Evolutionary conservation across 306 rosid genomes (phyloP).

Genomic region (Lathyrus tuberosus): DNA sequence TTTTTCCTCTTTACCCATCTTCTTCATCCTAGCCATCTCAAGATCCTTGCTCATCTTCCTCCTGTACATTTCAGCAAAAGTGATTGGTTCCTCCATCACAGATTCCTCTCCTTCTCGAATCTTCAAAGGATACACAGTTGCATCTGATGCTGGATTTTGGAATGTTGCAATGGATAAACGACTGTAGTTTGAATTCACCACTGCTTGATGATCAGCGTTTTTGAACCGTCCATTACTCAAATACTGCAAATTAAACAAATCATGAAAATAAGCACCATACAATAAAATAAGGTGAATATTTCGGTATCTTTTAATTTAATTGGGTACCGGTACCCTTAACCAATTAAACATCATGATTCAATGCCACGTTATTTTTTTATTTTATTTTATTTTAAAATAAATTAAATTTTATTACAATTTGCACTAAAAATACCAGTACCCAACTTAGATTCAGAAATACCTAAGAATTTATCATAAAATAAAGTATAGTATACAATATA

Average conservation of each 20-base stretch:
- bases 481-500: too few species aligned
- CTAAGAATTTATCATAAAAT: too few species aligned
- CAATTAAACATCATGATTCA: too few species aligned
- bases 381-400: too few species aligned
- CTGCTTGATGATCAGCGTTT: constrained; percentile 94
- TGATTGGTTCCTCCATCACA: constrained; percentile 63
- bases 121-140: constrained; percentile 69
- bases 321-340: too few species aligned
- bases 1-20: constrained; percentile 54
- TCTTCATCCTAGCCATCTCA: constrained; percentile 69
- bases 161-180: constrained; percentile 90
- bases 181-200: constrained; percentile 77
- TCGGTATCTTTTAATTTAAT: too few species aligned
- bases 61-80: constrained; percentile 72
- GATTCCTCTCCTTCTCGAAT: constrained; percentile 67
- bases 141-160: constrained; percentile 78
- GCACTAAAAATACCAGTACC: too few species aligned
- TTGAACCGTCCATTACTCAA: constrained; percentile 92
- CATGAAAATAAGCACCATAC: too few species aligned
- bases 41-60: constrained; percentile 74
- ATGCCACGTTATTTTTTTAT: too few species aligned
- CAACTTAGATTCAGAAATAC: too few species aligned
- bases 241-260: constrained; percentile 47
- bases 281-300: too few species aligned
- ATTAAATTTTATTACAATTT: too few species aligned